phyloP scores from a whole-genome alignment of 139 green algal species.

The Chlorella sp. region DNA sequence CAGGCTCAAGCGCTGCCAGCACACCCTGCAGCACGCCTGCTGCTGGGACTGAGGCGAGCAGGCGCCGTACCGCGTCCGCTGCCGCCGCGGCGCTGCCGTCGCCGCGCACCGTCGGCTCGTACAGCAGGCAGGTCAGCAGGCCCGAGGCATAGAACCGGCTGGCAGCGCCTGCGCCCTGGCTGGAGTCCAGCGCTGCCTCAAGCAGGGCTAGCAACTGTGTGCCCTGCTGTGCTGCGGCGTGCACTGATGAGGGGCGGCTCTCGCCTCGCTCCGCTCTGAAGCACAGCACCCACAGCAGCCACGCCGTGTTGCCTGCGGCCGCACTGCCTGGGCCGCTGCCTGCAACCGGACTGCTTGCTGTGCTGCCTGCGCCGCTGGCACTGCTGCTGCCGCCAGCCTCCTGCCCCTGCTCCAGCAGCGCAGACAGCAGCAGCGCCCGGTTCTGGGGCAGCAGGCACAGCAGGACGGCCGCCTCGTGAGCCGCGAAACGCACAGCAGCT shows the following conservation, averaged over 20 bases:
- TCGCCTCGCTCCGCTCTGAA: not conserved
- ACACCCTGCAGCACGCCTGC: conserved; percentile 2
- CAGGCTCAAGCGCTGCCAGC: not conserved
- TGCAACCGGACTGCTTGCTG: not conserved
- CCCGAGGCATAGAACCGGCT: not conserved
- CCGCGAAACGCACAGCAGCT: conserved; percentile 4
- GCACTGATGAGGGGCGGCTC: not conserved
- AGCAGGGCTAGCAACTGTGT: not conserved
- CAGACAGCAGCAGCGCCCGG: not conserved
- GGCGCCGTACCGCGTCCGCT: not conserved
- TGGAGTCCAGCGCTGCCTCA: conserved; percentile 7
- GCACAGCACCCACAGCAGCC: conserved; percentile 16
- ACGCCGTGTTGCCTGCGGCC: not conserved
- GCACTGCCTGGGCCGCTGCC: not conserved
- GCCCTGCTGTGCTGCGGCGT: not conserved
- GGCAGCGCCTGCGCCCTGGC: not conserved
- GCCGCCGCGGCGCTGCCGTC: not conserved
- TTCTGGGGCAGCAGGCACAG: conserved; percentile 8
- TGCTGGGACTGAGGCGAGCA: not conserved
- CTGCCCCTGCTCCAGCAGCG: conserved; percentile 12
- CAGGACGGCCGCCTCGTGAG: not conserved
- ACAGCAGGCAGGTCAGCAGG: conserved; percentile 20
- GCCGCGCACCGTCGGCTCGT: not conserved
- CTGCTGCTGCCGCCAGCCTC: not conserved
- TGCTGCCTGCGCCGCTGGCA: not conserved